A percentile compares a stretch with the other conserved stretches of the same genome.
These are phyloP conservation scores for Oryza glaberrima DNA, from an alignment of 176 grass and related monocot genomes.

Conservation along the genomic window DNA sequence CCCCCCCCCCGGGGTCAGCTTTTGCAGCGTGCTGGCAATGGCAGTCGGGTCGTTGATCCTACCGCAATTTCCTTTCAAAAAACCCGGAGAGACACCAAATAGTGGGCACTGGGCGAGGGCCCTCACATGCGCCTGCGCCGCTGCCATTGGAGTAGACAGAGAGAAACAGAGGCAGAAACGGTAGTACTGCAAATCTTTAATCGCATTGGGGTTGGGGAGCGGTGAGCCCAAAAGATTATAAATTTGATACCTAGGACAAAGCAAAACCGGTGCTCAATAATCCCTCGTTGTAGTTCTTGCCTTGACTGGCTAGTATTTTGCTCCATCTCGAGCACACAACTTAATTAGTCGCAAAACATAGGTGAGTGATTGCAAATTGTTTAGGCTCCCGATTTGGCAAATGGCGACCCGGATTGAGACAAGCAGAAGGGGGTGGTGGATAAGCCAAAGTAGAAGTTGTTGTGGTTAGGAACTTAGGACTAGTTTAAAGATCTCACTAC, in stretches of 20 bases:
- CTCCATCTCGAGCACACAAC: background rate
- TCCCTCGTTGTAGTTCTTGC: background rate
- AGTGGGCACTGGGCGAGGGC: background rate
- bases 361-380: background rate
- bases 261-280: background rate
- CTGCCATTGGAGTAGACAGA: background rate
- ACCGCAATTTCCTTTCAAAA: background rate
- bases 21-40: slow-evolving; percentile 39
- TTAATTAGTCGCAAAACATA: background rate
- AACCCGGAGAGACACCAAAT: background rate
- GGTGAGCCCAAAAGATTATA: background rate
- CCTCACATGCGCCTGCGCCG: slow-evolving; percentile 27
- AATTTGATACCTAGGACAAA: background rate
- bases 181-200: background rate
- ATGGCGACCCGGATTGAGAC: slow-evolving; percentile 15
- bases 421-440: background rate
- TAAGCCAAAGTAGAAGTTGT: background rate
- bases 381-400: background rate
- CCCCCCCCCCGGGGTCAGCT: background rate
- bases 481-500: background rate
- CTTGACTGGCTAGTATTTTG: background rate
- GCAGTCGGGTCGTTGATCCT: background rate
- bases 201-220: background rate
- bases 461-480: background rate
- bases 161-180: background rate